Base-by-base conservation (phyloP, 176 grass and related monocot genomes). In the Eragrostis curvula region DNA sequence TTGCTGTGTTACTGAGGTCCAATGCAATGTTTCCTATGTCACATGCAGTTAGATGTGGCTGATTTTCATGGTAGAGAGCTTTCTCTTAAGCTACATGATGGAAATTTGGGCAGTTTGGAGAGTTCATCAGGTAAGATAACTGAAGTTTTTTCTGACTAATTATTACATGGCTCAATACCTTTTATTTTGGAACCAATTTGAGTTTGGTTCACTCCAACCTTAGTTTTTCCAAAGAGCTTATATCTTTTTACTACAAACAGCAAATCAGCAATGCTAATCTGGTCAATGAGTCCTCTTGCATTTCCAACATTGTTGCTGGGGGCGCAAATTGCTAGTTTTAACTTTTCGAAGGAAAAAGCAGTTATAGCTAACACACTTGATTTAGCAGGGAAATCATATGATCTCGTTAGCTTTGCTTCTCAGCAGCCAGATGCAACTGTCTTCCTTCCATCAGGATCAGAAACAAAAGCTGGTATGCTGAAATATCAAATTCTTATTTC, bases 361-460 rank as follows among this genome's bases (percentile, higher is more conserved):
- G 14, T 7, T 66, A n/a, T 69, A 62, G 61, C 10, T 73, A 18
- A 44, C 25, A 14, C 47, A 47, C 28, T 63, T 67, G 55, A 61
- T 86, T 67, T 75, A 16, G 43, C 91, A 97, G 94, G 91, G 27
- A 92, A 92, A 83, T 94, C 89, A 13, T 92, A 92, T 69, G 87
- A 92, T 46, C 60, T 97, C 12, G 79, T 85, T 43, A 97, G 89
- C 68, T 87, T 82, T 81, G 85, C 76, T 71, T 69, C 85, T 61
- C 85, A 97, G 57, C 76, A 94, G 23, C 91, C 94, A 74, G 84
- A 97, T 42, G 91, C 91, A 70, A 94, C 81, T 25, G 91, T 97
- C 44, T 97, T 97, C 61, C 59, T 87, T 1, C 52, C 87, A 17
- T 94, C 89, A 23, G 78, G 68, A 81, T 89, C 88, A 81, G 91